These are phyloP conservation scores for Coelastrella sp. DNA, from an alignment of 139 green algal genomes.

Conservation along the genomic window DNA sequence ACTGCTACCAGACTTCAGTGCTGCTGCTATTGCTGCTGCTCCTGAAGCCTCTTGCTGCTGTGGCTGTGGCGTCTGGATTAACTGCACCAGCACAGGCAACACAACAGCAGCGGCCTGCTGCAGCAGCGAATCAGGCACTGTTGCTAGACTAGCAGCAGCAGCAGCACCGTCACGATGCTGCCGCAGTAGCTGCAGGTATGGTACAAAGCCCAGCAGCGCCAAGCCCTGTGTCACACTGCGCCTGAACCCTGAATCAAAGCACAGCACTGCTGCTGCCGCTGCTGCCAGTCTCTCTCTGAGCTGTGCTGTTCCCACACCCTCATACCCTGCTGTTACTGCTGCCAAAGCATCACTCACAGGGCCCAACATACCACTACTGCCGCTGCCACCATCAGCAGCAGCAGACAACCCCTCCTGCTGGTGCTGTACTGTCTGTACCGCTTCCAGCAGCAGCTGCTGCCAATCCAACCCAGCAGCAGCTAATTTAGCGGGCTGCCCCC, in stretches of 20 bases:
- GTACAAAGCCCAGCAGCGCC: conserved; percentile 57
- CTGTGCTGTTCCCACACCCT: neutral
- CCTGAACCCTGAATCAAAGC: conserved; percentile 57
- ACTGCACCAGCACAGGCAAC: conserved; percentile 13
- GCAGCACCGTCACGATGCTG: conserved; percentile 23
- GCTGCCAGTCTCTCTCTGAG: conserved; percentile 46
- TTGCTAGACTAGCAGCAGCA: neutral
- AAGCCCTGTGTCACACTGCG: conserved; percentile 58
- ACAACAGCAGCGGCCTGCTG: conserved; percentile 46
- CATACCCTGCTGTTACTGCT: conserved; percentile 24
- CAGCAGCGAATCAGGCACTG: conserved; percentile 24
- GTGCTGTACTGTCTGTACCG: conserved; percentile 23
- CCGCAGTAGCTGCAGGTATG: conserved; percentile 43
- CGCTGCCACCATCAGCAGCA: neutral
- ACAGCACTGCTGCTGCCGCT: conserved; percentile 59
- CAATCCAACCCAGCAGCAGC: conserved; percentile 53
- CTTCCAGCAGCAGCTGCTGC: conserved; percentile 46
- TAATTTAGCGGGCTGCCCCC: conserved; percentile 49
- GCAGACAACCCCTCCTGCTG: neutral
- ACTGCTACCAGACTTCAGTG: neutral
- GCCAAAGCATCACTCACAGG: neutral
- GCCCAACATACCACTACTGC: neutral
- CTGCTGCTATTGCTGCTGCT: conserved; percentile 33
- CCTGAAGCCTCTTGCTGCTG: conserved; percentile 43
- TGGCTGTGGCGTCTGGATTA: conserved; percentile 32